Percentiles rank a stretch among this genome's conserved stretches.
These are phyloP conservation scores for Hypoxylon rickii DNA, from an alignment of 495 filamentous ascomycete genomes.

Conservation along the genomic window DNA sequence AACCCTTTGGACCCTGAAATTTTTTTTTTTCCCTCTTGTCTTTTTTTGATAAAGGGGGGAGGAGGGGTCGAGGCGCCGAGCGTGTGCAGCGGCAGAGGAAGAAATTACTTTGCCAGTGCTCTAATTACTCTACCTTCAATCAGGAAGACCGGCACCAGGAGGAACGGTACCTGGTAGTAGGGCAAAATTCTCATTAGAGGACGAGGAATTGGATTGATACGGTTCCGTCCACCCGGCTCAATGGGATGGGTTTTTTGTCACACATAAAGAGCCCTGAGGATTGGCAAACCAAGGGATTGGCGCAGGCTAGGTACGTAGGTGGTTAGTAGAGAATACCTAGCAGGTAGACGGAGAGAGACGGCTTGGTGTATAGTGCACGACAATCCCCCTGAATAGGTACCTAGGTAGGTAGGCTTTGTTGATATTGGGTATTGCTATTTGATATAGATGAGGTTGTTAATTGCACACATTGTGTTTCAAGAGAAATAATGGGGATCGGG, in stretches of 20 bases:
- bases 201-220: conserved; percentile 13
- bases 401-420: background rate
- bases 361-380: no score
- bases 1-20: conserved; percentile 8
- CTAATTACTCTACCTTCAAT: no score
- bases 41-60: conserved; percentile 8
- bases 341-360: no score
- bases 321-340: no score
- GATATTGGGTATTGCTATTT: no score
- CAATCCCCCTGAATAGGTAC: background rate
- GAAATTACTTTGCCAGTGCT: conserved; percentile 10
- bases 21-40: background rate
- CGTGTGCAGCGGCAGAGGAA: conserved; percentile 24
- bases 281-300: conserved; percentile 17
- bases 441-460: background rate
- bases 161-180: no score
- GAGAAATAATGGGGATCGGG: background rate
- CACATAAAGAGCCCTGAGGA: conserved; percentile 24
- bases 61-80: conserved; percentile 10
- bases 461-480: no score
- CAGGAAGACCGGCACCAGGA: no score
- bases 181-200: conserved; percentile 2
- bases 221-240: conserved; percentile 25
- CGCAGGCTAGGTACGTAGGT: conserved; percentile 6
- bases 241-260: conserved; percentile 17